Base-by-base conservation (phyloP, 2,329 filamentous ascomycete genomes). In the Ophiognomonia clavigignenti-juglandacearum region DNA sequence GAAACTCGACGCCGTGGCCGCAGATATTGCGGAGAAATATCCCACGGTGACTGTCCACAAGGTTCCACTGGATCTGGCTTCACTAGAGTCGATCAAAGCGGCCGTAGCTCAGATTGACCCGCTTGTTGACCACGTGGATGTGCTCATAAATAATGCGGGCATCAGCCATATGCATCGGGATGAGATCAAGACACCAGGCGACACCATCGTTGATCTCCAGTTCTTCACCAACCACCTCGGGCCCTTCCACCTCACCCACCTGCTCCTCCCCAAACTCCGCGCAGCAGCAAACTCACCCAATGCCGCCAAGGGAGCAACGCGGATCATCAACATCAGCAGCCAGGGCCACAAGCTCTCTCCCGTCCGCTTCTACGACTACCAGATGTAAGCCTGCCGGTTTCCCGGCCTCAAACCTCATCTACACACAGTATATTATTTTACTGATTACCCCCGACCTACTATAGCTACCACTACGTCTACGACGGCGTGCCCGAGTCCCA, bases 151-250 rank as follows among this genome's bases (percentile, higher is more conserved):
- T 39, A 52, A 52, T 24, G 49, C 49, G 16, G 49, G 49, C 19
- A 22, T 52, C 5, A 43, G 27, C 19, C 16, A 43, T 13, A n/a
- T 43, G 11, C 19, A 14, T n/a, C 31, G 48, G 11, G 48, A 43
- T n/a, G 34, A 41, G 3, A n/a, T 50, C 11, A 41, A 47, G 35
- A 50, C 48, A 1, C 48, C 48, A 11, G 48, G 48, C 18, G 48
- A 50, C 27, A 50, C 48, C 23, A 27, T 41, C 23, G 48, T 50
- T 7, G 67, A 71, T 44, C 54, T 57, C 4, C 63, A 73, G 45
- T 64, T 73, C 4, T 70, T 66, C 2, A 62, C 64, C 10, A 77
- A 77, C 55, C 68, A 77, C 50, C 51, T 77, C 11, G 69, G 71
- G 0, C 70, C 75, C 26, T 75, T 75, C 53, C 56, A 73, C 10